Percentiles rank a stretch among this genome's conserved stretches.
Evolutionary conservation across 352 stramenopile species (phyloP).

Genomic region (Stramenopiles sp.): DNA sequence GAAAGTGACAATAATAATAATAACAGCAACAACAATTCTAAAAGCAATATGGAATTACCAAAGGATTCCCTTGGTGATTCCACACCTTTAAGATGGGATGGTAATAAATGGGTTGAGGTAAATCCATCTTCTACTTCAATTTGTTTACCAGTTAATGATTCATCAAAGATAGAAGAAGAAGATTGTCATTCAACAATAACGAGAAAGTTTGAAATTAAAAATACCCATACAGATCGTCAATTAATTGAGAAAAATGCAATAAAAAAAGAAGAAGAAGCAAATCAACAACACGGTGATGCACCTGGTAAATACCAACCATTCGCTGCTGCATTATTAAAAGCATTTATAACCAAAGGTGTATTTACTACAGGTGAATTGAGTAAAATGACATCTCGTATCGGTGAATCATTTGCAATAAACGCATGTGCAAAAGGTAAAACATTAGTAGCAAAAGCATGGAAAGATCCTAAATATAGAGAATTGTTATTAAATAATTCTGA

Average conservation of each 20-base stretch:
- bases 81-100: too few species aligned
- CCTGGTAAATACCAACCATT: constrained; percentile 27
- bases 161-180: too few species aligned
- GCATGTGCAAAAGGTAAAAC: constrained; percentile 21
- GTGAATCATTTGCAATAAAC: too few species aligned
- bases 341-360: constrained; percentile 23
- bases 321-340: constrained; percentile 18
- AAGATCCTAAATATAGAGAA: constrained; percentile 23
- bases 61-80: too few species aligned
- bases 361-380: constrained; percentile 24
- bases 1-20: constrained; percentile 20
- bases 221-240: constrained; percentile 23
- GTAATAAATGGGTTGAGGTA: too few species aligned
- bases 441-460: constrained; percentile 29
- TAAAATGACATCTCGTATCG: constrained; percentile 15
- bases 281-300: too few species aligned
- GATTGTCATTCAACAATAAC: too few species aligned
- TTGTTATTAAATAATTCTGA: constrained; percentile 25
- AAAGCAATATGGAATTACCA: too few species aligned
- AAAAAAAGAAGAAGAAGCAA: constrained; percentile 19
- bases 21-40: constrained; percentile 14
- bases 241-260: constrained; percentile 24
- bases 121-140: too few species aligned
- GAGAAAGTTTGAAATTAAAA: constrained; percentile 13
- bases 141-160: too few species aligned